Percentiles rank a stretch among this genome's conserved stretches.
These are phyloP conservation scores for Rhodotorula diobovata DNA, from an alignment of 768 basidiomycete species.

Conservation along the genomic window DNA sequence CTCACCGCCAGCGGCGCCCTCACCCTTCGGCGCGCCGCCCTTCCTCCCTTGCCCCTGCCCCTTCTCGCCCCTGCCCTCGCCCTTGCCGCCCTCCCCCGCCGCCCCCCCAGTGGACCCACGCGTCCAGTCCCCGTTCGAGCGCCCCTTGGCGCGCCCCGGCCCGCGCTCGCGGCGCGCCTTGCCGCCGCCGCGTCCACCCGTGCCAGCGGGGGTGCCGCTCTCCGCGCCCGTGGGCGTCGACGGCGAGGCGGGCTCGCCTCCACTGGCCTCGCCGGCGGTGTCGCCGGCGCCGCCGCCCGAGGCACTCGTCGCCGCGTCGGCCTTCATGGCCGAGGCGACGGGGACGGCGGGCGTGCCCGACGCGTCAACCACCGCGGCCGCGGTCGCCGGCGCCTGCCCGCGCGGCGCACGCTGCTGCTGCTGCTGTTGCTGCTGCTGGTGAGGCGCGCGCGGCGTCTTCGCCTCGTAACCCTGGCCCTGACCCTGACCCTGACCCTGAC, in stretches of 20 bases:
- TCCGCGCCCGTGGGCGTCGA: background rate
- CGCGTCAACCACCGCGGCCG: background rate
- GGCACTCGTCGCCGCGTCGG: background rate
- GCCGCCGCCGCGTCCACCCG: background rate
- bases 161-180: background rate
- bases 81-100: background rate
- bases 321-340: background rate
- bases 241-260: background rate
- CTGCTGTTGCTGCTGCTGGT: background rate
- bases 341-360: background rate
- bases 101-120: background rate
- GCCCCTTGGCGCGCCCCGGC: background rate
- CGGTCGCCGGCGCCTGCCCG: background rate
- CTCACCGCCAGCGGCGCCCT: background rate
- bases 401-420: background rate
- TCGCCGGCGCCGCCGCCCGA: background rate
- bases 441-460: background rate
- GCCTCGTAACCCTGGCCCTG: too few relatives aligned
- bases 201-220: background rate
- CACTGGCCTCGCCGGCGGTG: background rate
- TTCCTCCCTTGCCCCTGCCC: background rate
- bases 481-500: too few relatives aligned
- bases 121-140: slow-evolving; percentile 28
- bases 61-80: background rate
- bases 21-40: background rate